Evolutionary conservation across 768 basidiomycete genomes (phyloP), one percentile per base, ranked within the genome.

Genomic region (Naganishia vaughanmartiniae): DNA sequence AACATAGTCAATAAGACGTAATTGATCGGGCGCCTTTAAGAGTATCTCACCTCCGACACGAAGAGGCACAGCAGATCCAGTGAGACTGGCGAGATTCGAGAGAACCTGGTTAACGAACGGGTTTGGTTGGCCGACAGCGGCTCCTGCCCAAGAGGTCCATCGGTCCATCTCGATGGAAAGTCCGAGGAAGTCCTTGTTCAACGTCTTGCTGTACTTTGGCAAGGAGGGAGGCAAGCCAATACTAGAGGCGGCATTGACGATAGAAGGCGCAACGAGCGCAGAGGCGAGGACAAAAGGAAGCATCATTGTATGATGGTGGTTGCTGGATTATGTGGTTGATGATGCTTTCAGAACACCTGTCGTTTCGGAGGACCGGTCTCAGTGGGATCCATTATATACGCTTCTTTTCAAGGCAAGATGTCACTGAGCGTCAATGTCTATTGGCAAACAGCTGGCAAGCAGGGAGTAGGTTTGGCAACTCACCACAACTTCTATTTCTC

Each of bases 91-190:
- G 39, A 74, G n/a, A 26, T 74, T 70, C 15, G n/a, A n/a, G 6
- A 74, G 53, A 45, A 71, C 57, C 21, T 67, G 65, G 54, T 74
- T 74, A 54, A 69, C 42, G 70, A 67, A 74, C 4, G 34, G 14
- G 65, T 74, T 74, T 4, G 72, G 72, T 46, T 72, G 45, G 14
- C 74, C 74, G 42, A 74, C 70, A 9, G 54, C 31, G 2, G 33
- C 28, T 28, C 74, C 74, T 2, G 74, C 70, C 74, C 74, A 74
- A 24, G 46, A 46, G 15, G 56, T 45, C 74, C 74, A 74, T 17
- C 60, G 55, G 34, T 74, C 74, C 74, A 74, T 74, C 69, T 74
- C 74, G 58, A 74, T 74, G 39, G 66, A 69, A 28, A 74, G 60
- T 3, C 63, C 69, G n/a, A 72, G 36, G 12, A 74, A 63, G n/a